A percentile compares a stretch with the other conserved stretches of the same genome.
Conservation (phyloP, 441 rosid genomes). For the Geranium incanum region DNA sequence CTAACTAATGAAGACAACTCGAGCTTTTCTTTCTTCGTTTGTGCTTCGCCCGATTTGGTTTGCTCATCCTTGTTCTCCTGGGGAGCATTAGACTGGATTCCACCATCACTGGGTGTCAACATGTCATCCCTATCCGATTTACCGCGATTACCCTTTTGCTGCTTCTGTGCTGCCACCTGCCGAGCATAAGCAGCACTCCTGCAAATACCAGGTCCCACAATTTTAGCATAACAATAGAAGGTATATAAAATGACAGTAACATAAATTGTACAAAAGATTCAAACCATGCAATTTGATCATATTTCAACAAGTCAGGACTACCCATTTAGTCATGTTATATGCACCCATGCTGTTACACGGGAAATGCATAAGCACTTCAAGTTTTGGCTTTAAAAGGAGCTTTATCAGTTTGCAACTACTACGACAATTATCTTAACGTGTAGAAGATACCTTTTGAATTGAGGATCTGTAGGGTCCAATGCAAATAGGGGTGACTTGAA, state of each 20-base stretch:
- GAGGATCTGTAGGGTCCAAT: slow-evolving; percentile 91
- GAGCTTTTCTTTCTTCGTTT: slow-evolving; percentile 39
- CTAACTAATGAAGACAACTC: slow-evolving; percentile 50
- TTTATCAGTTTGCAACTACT: background rate
- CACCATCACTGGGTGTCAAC: slow-evolving; percentile 19
- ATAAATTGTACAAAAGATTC: background rate
- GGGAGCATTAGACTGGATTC: slow-evolving; percentile 19
- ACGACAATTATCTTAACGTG: background rate
- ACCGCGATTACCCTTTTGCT: slow-evolving; percentile 36
- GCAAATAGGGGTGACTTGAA: slow-evolving; percentile 54
- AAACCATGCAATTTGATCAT: background rate
- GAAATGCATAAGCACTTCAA: background rate
- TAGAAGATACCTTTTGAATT: slow-evolving; percentile 63
- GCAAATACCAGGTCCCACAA: slow-evolving; percentile 22
- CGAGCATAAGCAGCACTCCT: slow-evolving; percentile 84
- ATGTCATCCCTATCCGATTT: slow-evolving; percentile 21
- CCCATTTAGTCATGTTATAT: background rate
- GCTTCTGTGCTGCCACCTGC: slow-evolving; percentile 41
- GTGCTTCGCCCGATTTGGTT: slow-evolving; percentile 16
- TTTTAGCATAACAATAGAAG: slow-evolving; percentile 3
- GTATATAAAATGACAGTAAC: slow-evolving; percentile 8
- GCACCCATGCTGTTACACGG: background rate
- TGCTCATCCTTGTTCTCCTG: slow-evolving; percentile 19
- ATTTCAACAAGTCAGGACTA: background rate
- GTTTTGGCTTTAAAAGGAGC: background rate